phyloP scores from a whole-genome alignment of 169 alveolate species.

The Plasmodium knowlesi region DNA sequence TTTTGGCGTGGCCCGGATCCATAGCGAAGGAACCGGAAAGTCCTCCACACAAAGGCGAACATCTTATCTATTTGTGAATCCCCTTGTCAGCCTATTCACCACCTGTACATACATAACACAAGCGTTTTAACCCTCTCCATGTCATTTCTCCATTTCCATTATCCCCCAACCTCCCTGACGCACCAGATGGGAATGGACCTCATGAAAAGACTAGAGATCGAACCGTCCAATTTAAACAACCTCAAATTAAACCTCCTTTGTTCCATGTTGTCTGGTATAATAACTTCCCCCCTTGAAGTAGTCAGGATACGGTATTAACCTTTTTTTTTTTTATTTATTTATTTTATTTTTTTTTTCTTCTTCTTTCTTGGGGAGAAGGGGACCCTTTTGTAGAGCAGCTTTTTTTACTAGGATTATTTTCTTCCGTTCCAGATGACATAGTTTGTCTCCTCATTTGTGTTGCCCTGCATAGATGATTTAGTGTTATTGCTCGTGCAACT shows the following conservation, averaged over 20 bases:
- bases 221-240: slow-evolving; percentile 32
- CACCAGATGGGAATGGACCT: slow-evolving; percentile 31
- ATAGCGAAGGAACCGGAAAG: neutral
- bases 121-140: neutral
- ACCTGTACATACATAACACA: neutral
- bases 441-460: neutral
- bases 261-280: slow-evolving; percentile 47
- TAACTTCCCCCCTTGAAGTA: slow-evolving; percentile 63
- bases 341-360: neutral
- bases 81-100: neutral
- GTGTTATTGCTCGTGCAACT: too few relatives aligned
- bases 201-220: slow-evolving; percentile 24
- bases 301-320: slow-evolving; percentile 40
- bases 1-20: neutral
- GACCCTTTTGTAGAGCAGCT: neutral
- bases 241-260: slow-evolving; percentile 33
- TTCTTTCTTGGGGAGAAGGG: neutral
- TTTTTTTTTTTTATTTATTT: slow-evolving; percentile 16
- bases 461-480: neutral
- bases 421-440: neutral
- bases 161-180: neutral
- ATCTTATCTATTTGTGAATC: neutral
- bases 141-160: neutral
- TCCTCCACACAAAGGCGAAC: neutral
- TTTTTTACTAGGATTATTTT: neutral